These are phyloP conservation scores for Madurella mycetomatis DNA, from an alignment of 2,329 filamentous ascomycete genomes.

Conservation along the genomic window DNA sequence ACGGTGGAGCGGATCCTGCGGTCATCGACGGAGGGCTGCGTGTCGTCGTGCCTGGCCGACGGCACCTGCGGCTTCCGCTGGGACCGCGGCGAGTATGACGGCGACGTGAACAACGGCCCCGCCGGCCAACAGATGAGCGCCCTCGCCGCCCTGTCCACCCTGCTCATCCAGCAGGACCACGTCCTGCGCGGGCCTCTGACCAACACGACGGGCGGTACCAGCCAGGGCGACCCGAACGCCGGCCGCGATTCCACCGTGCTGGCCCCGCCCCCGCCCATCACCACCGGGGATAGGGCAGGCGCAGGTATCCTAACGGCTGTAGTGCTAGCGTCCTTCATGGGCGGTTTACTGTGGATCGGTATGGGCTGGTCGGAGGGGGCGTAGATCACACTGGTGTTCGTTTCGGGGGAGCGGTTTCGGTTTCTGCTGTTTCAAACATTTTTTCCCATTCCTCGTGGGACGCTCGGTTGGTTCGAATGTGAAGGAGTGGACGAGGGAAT, in stretches of 20 bases:
- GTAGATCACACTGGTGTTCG: not conserved
- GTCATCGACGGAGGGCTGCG: conserved; percentile 45
- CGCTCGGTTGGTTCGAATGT: too few relatives aligned
- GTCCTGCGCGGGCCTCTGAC: conserved; percentile 30
- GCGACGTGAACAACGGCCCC: conserved; percentile 45
- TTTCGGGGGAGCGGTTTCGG: too few relatives aligned
- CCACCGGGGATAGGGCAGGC: conserved; percentile 36
- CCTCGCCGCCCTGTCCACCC: conserved; percentile 44
- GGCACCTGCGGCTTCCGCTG: conserved; percentile 48
- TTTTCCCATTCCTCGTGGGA: too few relatives aligned
- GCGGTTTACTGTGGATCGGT: conserved; percentile 26
- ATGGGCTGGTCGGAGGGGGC: conserved; percentile 12
- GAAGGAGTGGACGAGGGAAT: too few relatives aligned
- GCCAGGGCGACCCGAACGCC: conserved; percentile 31
- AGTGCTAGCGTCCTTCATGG: conserved; percentile 32
- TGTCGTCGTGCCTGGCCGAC: conserved; percentile 42
- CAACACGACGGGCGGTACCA: conserved; percentile 42
- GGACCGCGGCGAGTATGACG: conserved; percentile 43
- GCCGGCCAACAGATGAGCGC: conserved; percentile 52
- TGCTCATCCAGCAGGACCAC: conserved; percentile 34
- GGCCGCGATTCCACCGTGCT: conserved; percentile 18
- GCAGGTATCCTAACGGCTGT: conserved; percentile 39
- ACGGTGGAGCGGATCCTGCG: conserved; percentile 41
- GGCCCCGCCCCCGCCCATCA: conserved; percentile 17
- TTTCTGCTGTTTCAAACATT: too few relatives aligned